Evolutionary conservation across 148 eudicot genomes (phyloP).

Genomic region (Chenopodium suecicum): DNA sequence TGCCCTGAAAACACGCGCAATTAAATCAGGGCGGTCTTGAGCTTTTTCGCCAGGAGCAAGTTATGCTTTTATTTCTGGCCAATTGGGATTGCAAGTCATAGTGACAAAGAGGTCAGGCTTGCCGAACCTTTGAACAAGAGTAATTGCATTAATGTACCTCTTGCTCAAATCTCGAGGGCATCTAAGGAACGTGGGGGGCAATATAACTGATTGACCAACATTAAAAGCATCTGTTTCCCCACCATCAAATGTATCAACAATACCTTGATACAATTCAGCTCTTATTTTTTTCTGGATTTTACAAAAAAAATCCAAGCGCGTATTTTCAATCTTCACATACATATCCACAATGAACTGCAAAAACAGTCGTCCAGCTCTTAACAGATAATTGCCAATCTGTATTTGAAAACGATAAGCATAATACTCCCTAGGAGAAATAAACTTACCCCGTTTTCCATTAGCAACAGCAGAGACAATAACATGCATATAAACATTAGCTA

Average conservation of each 20-base stretch:
- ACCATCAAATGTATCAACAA: neutral
- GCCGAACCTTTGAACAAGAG: conserved; percentile 5
- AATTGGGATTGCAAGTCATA: conserved; percentile 13
- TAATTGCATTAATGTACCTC: conserved; percentile 10
- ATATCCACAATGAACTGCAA: neutral
- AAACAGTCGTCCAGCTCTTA: neutral
- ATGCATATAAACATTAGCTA: too few species aligned
- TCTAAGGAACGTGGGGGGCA: conserved; percentile 4
- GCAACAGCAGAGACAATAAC: too few species aligned
- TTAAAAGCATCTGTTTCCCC: neutral
- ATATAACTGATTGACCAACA: neutral
- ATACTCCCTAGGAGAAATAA: neutral
- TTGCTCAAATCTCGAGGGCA: neutral
- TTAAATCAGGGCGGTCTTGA: neutral
- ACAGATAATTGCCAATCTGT: neutral
- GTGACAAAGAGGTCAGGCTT: conserved; percentile 6
- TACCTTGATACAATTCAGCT: neutral
- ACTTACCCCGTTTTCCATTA: neutral
- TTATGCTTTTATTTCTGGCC: neutral
- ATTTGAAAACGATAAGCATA: neutral
- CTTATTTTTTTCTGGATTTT: neutral
- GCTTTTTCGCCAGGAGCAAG: neutral
- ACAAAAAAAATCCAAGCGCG: neutral
- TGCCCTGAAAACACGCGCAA: neutral
- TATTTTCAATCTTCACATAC: conserved; percentile 10